Base-by-base conservation (phyloP, 257 asterid species). In the Jasminum sambac region DNA sequence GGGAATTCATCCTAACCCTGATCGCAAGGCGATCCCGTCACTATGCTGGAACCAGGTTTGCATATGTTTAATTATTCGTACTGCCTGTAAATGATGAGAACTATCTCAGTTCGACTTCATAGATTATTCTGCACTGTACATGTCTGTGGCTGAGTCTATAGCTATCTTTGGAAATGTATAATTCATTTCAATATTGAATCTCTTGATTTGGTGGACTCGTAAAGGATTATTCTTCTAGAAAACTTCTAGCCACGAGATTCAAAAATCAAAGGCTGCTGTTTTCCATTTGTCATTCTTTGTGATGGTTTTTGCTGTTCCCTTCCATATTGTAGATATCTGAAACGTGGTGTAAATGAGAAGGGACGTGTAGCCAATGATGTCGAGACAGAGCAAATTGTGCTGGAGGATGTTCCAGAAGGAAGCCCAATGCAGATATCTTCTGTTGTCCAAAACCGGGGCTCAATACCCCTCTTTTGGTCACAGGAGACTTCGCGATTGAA, bases 341-440 rank as follows among this genome's bases (percentile, higher is more conserved):
- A 86, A 82, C 86, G 99, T 40, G 99, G 99, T 46, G 98, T 95
- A 42, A 91, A 95, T 72, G 92, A 88, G 77, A 88, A 89, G 87
- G 99, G 99, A 3, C 91, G 92, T 42, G 99, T 91, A 64, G 99
- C 99, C 43, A 91, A 91, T 80, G 99, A 95, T 48, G 99, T 95
- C 39, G 99, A 95, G 85, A 91, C 98, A 4, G 99, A 95, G 74
- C 99, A 95, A 76, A 91, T 95, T 78, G 90, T 95, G 80, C 78
- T 80, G 58, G 95, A 91, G 83, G 86, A 85, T 78, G 83, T 81
- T 71, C 76, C 74, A 2, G 88, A 79, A 74, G 90, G 94, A 72
- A 72, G 65, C 60, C 82, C 87, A 2, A 39, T 79, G 39, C 91
- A 85, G 63, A 82, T 95, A 74, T 91, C 95, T 39, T 92, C 99